Base-by-base conservation (phyloP, 2,329 filamentous ascomycete genomes). In the Penicillium vulpinum region DNA sequence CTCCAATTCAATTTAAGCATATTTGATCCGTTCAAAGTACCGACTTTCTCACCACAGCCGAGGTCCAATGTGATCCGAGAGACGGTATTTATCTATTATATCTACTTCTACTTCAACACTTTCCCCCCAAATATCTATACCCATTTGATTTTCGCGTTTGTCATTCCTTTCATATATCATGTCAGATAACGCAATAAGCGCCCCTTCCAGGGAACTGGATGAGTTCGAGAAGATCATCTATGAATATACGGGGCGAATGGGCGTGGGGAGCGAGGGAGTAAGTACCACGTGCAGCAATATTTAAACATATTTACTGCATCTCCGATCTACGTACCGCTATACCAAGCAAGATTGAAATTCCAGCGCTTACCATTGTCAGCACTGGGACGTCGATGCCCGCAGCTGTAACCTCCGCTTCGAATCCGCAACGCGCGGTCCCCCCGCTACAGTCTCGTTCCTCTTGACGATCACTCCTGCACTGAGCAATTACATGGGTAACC, bases 401-500 rank as follows among this genome's bases (percentile, higher is more conserved):
- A 57, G 58, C 40, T 65, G 70, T 49, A 66, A 72, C 49, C 64
- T 76, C 26, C 71, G 68, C 54, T 73, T 77, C 57, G 73, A 77
- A 59, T 73, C 73, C 54, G 74, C 74, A 40, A 70, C 65, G 24
- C 62, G 56, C 16, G 70, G 70, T 5, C 73, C 74, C 16, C 70
- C 71, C 16, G 62, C 71, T 22, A 68, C 66, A 35, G 72, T 70
- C 51, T 68, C 69, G 6, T 77, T 69, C 52, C 67, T 69, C 6
- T 60, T 75, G 35, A 73, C 62, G 65, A 95, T 97, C 73, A 96
- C 92, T 33, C 86, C 89, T 18, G 91, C 96, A 69, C 80, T 97
- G 67, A 96, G 92, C 58, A 99, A 97, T 80, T 84, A 90, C 61
- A 76, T 97, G 68, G 93, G 92, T 39, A 97, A 96, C 73, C 78